Base-by-base conservation (phyloP, 495 filamentous ascomycete species). In the Lophium mytilinum region DNA sequence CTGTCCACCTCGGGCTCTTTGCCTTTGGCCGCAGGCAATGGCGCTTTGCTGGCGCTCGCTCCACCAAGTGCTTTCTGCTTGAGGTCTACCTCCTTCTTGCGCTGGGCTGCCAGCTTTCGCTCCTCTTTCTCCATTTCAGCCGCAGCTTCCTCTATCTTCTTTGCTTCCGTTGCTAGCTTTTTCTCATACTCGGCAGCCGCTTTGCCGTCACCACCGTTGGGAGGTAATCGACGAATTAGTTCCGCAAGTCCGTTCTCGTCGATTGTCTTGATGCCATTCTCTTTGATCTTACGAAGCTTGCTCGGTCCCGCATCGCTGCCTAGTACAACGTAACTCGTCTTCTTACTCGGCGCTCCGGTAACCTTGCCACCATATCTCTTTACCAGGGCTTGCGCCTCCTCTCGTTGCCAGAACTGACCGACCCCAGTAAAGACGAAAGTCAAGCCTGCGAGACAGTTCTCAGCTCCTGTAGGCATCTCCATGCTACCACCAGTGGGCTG, bases 341-440 rank as follows among this genome's bases (percentile, higher is more conserved):
- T 99, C 49, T 80, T 83, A 64, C 90, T 96, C 35, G 93, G 93
- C 1, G 80, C 85, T n/a, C 69, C 70, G 10, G 86, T 95, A 39
- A 94, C 82, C 70, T 95, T 96, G 18, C 94, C 93, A 41, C 93
- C 94, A 71, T 96, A 89, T 53, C 84, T 82, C 67, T 97, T 97
- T 19, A 97, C 88, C 5, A 99, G 73, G 34, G 80, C 81, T 57
- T 92, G 87, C 21, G 84, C 94, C 55, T 94, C 89, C n/a, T 90
- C 87, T 52, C 93, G 83, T 24, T 83, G 85, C 46, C 96, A 74
- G 0, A 79, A 84, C 37, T 87, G 79, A 34, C 96, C 76, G 17
- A 95, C 73, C 19, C 93, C 93, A 12, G 93, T 97, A 59, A 99
- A 99, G n/a, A 99, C 93, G 64, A 99, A 99, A 0, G 83, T 83